phyloP scores from a whole-genome alignment of 2,329 filamentous ascomycete genomes.

The Neofusicoccum cordaticola region DNA sequence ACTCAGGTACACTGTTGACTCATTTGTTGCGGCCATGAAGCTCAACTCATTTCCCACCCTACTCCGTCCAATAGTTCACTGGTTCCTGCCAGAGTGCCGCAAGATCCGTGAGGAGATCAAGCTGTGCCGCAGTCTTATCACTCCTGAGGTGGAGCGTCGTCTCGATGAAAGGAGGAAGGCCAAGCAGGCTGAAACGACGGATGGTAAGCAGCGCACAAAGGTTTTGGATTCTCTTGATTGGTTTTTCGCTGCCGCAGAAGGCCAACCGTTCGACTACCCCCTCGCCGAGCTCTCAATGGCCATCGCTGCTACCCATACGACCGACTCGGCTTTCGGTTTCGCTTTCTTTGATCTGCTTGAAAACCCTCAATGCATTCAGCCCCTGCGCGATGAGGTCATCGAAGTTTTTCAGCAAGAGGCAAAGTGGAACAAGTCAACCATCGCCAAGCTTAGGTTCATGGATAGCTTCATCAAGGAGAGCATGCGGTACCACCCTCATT shows the following conservation, averaged over 20 bases:
- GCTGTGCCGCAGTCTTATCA: background rate
- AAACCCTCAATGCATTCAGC: conserved; percentile 19
- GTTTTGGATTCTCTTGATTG: background rate
- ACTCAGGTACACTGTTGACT: conserved; percentile 29
- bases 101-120: background rate
- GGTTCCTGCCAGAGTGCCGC: background rate
- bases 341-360: conserved; percentile 18
- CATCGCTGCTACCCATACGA: conserved; percentile 22
- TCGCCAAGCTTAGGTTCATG: conserved; percentile 16
- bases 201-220: background rate
- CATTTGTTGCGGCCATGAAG: conserved; percentile 31
- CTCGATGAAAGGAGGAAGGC: background rate
- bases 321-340: background rate
- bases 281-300: background rate
- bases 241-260: background rate
- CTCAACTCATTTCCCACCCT: conserved; percentile 36
- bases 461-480: conserved; percentile 22
- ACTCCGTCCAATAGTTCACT: conserved; percentile 26
- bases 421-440: background rate
- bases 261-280: background rate
- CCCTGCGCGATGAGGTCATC: conserved; percentile 18
- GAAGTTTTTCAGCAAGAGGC: background rate
- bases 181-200: background rate
- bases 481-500: background rate
- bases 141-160: background rate